phyloP scores from a whole-genome alignment of 306 rosid genomes.

The Ceratonia siliqua region DNA sequence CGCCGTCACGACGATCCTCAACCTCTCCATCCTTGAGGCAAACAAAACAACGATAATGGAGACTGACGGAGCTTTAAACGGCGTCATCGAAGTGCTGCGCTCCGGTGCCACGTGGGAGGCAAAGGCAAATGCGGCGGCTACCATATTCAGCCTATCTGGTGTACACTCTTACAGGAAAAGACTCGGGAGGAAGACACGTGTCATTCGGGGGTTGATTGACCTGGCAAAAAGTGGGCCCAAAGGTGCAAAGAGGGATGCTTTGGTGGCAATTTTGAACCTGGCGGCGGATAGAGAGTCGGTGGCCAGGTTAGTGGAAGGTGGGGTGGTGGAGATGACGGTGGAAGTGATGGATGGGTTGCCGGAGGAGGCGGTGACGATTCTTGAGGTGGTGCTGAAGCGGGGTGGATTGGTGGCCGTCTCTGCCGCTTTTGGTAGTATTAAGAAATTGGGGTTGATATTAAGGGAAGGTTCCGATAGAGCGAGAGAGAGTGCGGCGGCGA shows the following conservation, averaged over 20 bases:
- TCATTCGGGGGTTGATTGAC: slow-evolving; percentile 63
- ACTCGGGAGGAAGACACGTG: slow-evolving; percentile 73
- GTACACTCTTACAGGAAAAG: slow-evolving; percentile 51
- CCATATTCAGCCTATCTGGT: slow-evolving; percentile 69
- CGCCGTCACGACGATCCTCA: slow-evolving; percentile 82
- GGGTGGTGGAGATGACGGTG: slow-evolving; percentile 58
- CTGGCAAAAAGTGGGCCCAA: slow-evolving; percentile 65
- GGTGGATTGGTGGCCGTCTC: slow-evolving; percentile 76
- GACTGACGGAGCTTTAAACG: slow-evolving; percentile 71
- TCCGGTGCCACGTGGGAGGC: slow-evolving; percentile 90
- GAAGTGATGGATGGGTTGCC: slow-evolving; percentile 54
- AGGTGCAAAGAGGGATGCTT: slow-evolving; percentile 60
- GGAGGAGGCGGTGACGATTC: slow-evolving; percentile 75
- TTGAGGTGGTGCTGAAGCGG: slow-evolving; percentile 78
- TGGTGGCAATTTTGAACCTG: slow-evolving; percentile 73
- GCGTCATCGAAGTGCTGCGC: slow-evolving; percentile 64
- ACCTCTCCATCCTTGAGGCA: slow-evolving; percentile 71
- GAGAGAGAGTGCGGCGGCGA: slow-evolving; percentile 85
- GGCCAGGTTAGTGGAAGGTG: slow-evolving; percentile 61
- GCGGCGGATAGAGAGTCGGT: slow-evolving; percentile 75
- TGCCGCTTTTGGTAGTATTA: slow-evolving; percentile 55
- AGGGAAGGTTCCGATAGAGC: slow-evolving; percentile 82
- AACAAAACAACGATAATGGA: slow-evolving; percentile 78
- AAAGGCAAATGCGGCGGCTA: slow-evolving; percentile 88
- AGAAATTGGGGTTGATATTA: slow-evolving; percentile 52